These are phyloP conservation scores for Pseudonitzschia pungens DNA, from an alignment of 108 stramenopile genomes.

Conservation along the genomic window DNA sequence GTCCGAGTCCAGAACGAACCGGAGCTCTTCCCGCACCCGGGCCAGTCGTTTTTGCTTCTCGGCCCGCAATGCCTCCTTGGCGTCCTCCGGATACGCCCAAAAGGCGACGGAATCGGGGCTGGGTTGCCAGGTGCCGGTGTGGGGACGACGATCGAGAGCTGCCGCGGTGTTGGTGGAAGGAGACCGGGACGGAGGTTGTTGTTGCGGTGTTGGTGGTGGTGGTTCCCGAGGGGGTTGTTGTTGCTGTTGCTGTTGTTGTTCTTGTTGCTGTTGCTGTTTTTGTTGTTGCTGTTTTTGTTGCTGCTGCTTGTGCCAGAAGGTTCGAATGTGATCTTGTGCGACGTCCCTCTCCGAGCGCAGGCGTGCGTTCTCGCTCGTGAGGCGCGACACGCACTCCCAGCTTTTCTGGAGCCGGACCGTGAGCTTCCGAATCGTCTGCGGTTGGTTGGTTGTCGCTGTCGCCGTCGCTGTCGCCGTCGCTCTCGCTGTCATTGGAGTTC, in stretches of 20 bases:
- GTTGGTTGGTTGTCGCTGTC: background rate
- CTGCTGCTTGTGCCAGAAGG: background rate
- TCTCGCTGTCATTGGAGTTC: background rate
- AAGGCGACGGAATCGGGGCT: slow-evolving; percentile 66
- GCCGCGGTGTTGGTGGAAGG: background rate
- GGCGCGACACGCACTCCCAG: background rate
- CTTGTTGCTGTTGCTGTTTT: background rate
- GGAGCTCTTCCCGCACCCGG: slow-evolving; percentile 64
- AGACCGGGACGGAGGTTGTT: background rate
- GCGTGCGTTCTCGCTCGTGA: background rate
- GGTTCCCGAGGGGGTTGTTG: background rate
- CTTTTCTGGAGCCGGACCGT: background rate
- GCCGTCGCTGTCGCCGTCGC: background rate
- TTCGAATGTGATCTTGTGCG: background rate
- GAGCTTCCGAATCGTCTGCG: background rate
- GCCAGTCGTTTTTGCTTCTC: slow-evolving; percentile 65
- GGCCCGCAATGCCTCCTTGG: slow-evolving; percentile 60
- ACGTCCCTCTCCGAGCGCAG: background rate
- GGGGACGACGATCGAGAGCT: background rate
- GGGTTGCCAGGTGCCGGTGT: slow-evolving; percentile 60
- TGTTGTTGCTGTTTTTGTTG: background rate
- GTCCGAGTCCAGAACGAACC: slow-evolving; percentile 75
- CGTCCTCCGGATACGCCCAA: slow-evolving; percentile 56
- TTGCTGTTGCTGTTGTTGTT: background rate
- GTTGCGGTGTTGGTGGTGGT: too few relatives aligned